Percentiles rank a stretch among this genome's conserved stretches.
Evolutionary conservation across 2,329 filamentous ascomycete genomes (phyloP).

Genomic region (Colletotrichum musicola): DNA sequence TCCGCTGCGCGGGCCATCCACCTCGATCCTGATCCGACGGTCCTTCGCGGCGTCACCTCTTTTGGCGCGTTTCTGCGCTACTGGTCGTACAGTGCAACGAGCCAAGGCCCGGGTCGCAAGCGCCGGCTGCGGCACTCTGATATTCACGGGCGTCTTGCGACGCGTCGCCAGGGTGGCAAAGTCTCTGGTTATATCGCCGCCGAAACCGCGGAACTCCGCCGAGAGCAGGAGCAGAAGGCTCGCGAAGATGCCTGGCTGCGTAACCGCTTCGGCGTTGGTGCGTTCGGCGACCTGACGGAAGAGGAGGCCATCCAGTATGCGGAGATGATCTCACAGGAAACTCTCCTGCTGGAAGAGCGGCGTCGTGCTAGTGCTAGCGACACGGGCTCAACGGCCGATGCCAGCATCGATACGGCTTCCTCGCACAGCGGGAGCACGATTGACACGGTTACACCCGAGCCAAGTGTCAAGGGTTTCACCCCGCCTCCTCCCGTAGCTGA

Average conservation of each 20-base stretch:
- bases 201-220: conserved; percentile 84
- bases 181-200: conserved; percentile 86
- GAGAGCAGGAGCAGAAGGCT: conserved; percentile 75
- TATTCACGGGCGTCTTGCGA: conserved; percentile 62
- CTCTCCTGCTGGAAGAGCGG: conserved; percentile 68
- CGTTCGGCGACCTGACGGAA: conserved; percentile 73
- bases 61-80: conserved; percentile 90
- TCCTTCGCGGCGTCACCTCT: conserved; percentile 87
- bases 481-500: conserved; percentile 51
- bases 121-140: conserved; percentile 80
- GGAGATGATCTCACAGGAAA: conserved; percentile 74
- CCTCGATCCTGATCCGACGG: conserved; percentile 88
- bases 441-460: conserved; percentile 68
- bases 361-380: conserved; percentile 65
- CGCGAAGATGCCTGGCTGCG: conserved; percentile 79
- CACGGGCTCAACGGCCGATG: conserved; percentile 63
- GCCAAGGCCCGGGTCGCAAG: conserved; percentile 81
- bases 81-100: conserved; percentile 92
- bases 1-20: conserved; percentile 86
- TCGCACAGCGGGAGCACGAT: conserved; percentile 56
- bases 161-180: conserved; percentile 72
- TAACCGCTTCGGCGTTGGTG: conserved; percentile 85
- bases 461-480: conserved; percentile 60
- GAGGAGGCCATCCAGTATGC: conserved; percentile 75
- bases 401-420: conserved; percentile 57